These are phyloP conservation scores for Tulasnella sp. DNA, from an alignment of 768 basidiomycete species.

Conservation along the genomic window DNA sequence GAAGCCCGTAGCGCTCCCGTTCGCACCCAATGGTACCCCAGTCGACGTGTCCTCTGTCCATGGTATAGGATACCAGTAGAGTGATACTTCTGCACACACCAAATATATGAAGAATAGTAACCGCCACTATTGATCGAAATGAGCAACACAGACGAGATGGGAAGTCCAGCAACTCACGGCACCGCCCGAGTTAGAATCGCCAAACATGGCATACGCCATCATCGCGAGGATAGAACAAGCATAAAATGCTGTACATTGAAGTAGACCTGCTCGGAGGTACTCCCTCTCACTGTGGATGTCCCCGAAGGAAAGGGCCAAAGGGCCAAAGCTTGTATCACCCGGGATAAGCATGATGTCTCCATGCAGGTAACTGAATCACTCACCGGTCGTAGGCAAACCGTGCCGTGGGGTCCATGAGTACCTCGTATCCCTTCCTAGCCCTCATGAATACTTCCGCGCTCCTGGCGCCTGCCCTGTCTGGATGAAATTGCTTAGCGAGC, in stretches of 20 bases:
- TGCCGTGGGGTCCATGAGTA: slow-evolving; percentile 59
- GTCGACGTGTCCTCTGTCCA: slow-evolving; percentile 25
- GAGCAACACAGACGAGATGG: too few species aligned
- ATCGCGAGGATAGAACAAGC: slow-evolving; percentile 45
- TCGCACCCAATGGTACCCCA: slow-evolving; percentile 17
- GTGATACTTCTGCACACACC: slow-evolving; percentile 48
- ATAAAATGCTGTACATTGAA: slow-evolving; percentile 53
- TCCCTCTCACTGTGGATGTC: slow-evolving; percentile 54
- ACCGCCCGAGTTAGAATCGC: slow-evolving; percentile 44
- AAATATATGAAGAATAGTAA: slow-evolving; percentile 51
- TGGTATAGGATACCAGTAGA: slow-evolving; percentile 49
- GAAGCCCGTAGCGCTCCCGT: slow-evolving; percentile 21
- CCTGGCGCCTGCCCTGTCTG: slow-evolving; percentile 53
- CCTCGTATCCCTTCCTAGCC: slow-evolving; percentile 63
- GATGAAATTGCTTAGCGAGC: slow-evolving; percentile 64
- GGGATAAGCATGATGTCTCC: not conserved
- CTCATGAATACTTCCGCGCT: slow-evolving; percentile 51
- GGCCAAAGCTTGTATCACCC: slow-evolving; percentile 49
- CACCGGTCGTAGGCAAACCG: slow-evolving; percentile 83
- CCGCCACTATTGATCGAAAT: slow-evolving; percentile 47
- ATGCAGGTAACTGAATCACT: too few species aligned
- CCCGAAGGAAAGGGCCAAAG: slow-evolving; percentile 54
- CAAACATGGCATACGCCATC: slow-evolving; percentile 49
- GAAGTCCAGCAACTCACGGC: slow-evolving; percentile 62
- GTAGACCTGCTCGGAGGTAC: slow-evolving; percentile 52